These are phyloP conservation scores for Alternaria ventricosa DNA, from an alignment of 2,329 filamentous ascomycete species.

Conservation along the genomic window DNA sequence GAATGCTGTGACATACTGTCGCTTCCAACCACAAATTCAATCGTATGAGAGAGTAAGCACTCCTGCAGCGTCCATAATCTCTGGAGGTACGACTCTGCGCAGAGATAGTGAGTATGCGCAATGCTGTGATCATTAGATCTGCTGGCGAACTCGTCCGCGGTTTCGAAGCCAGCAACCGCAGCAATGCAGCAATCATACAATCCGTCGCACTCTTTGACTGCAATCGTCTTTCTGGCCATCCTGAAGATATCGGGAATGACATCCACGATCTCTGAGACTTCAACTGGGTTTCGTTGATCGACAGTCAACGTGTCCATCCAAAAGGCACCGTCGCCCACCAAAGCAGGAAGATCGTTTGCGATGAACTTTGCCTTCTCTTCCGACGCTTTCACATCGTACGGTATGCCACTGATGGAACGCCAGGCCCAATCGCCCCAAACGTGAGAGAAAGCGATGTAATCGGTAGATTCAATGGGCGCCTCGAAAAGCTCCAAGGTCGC, in stretches of 20 bases:
- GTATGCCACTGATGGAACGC: not conserved
- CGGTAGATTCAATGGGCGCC: accelerated
- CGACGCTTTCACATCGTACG: not conserved
- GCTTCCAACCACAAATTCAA: not conserved
- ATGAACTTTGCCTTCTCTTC: not conserved
- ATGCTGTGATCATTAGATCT: not conserved
- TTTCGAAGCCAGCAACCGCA: not conserved
- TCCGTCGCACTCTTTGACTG: not conserved
- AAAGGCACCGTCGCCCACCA: not conserved
- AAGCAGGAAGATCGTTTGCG: not conserved
- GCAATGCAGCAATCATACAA: not conserved
- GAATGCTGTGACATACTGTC: not conserved
- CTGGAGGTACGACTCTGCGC: not conserved
- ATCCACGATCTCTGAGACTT: not conserved
- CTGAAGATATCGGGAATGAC: not conserved
- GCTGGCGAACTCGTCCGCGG: accelerated
- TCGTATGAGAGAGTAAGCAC: not conserved
- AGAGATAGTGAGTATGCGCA: accelerated
- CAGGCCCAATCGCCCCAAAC: not conserved
- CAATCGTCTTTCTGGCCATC: not conserved
- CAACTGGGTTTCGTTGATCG: not conserved
- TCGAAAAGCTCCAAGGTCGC: not conserved
- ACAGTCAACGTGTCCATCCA: not conserved
- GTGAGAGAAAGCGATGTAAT: not conserved
- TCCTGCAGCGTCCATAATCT: not conserved